These are phyloP conservation scores for Aureobasidium sp. DNA, from an alignment of 2,329 filamentous ascomycete genomes.

Conservation along the genomic window DNA sequence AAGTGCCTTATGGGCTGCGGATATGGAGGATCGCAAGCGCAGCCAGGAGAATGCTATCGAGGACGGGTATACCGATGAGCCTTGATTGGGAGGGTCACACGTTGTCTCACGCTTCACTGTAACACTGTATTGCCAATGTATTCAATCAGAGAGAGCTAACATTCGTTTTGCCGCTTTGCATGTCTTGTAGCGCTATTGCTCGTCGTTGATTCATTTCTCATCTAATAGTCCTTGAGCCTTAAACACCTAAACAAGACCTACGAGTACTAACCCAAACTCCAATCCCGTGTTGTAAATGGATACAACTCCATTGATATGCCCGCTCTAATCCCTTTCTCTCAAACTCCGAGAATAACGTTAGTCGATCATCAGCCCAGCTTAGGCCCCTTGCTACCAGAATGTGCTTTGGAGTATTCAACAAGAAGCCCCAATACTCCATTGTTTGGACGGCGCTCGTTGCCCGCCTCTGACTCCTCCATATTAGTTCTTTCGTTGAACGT, in stretches of 20 bases:
- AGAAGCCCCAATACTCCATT: conserved; percentile 15
- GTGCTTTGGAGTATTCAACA: conserved; percentile 15
- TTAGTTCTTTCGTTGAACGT: background rate
- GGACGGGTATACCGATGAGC: conserved; percentile 24
- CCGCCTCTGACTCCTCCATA: background rate
- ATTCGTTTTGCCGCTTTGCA: background rate
- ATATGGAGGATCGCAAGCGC: conserved; percentile 53
- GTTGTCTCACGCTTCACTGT: background rate
- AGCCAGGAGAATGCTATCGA: conserved; percentile 10
- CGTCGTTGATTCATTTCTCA: background rate
- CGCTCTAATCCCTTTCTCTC: background rate
- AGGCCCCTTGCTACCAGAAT: conserved; percentile 13
- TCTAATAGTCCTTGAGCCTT: background rate
- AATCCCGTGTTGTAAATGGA: too few relatives aligned
- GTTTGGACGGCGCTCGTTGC: background rate
- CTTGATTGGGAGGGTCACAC: conserved; percentile 12
- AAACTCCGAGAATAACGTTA: background rate
- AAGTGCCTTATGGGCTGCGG: conserved; percentile 76
- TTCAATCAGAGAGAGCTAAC: background rate
- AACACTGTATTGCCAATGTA: background rate
- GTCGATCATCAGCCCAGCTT: conserved; percentile 8
- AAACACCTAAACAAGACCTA: background rate
- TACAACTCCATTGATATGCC: background rate
- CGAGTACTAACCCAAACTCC: background rate
- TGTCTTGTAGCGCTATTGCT: background rate